phyloP scores from a whole-genome alignment of 2,329 filamentous ascomycete species.

The Pseudonectria foliicola region DNA sequence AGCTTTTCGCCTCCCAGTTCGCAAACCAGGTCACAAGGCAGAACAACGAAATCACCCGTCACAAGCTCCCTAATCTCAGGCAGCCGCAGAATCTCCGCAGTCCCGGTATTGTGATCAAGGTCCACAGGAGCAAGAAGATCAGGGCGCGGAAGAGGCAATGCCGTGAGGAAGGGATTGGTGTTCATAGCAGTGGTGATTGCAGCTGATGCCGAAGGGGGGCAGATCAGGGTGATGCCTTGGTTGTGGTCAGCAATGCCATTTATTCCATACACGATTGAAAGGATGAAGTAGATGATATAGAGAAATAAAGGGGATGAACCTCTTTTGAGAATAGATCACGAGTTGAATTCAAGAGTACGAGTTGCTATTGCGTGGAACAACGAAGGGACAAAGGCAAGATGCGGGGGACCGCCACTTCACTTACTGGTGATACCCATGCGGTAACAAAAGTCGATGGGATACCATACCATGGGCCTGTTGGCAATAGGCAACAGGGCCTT shows the following conservation, averaged over 20 bases:
- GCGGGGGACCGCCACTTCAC: conserved; percentile 25
- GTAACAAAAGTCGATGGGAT: conserved; percentile 79
- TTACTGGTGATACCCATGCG: conserved; percentile 69
- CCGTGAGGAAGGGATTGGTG: conserved; percentile 71
- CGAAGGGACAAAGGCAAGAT: no score
- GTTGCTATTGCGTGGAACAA: no score
- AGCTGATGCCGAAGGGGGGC: conserved; percentile 56
- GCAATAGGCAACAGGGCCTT: conserved; percentile 78
- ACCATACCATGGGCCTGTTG: conserved; percentile 86
- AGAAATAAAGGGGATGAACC: no score
- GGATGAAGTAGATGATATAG: no score
- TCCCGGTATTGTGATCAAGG: conserved; percentile 78
- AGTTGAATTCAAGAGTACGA: no score
- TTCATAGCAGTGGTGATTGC: conserved; percentile 65
- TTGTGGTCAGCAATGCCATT: conserved; percentile 13
- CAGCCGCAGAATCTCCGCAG: conserved; percentile 78
- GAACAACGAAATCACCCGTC: conserved; percentile 77
- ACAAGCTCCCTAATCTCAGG: conserved; percentile 74
- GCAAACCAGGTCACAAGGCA: conserved; percentile 91
- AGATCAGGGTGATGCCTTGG: conserved; percentile 56
- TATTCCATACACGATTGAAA: no score
- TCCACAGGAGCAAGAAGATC: conserved; percentile 69
- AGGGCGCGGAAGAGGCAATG: conserved; percentile 64
- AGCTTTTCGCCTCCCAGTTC: conserved; percentile 78
- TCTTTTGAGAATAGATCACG: no score